Evolutionary conservation across 805 yeast genomes (phyloP).

Genomic region (Zygosaccharomyces lentus): DNA sequence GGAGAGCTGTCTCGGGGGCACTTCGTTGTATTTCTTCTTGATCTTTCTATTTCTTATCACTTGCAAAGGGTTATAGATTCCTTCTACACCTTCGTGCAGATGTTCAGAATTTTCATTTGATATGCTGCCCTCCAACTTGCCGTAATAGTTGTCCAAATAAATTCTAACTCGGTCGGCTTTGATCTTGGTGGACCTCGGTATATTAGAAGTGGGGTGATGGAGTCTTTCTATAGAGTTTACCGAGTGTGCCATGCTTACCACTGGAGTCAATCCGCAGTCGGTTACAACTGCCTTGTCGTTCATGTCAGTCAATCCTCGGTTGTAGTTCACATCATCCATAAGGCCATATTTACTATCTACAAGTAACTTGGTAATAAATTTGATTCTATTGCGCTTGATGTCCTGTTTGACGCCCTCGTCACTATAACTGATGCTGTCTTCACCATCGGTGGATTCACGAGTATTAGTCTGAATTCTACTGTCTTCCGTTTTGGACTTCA

Average conservation of each 20-base stretch:
- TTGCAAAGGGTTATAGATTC: constrained; percentile 77
- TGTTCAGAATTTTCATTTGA: constrained; percentile 21
- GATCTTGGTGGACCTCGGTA: constrained; percentile 24
- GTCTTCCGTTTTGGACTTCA: background rate
- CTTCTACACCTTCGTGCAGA: constrained; percentile 51
- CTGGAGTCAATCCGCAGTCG: constrained; percentile 1
- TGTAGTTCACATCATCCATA: constrained; percentile 33
- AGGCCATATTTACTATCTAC: constrained; percentile 28
- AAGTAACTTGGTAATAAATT: constrained; percentile 25
- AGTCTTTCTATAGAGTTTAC: background rate
- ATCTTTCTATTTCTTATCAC: constrained; percentile 68
- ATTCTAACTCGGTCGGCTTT: constrained; percentile 32
- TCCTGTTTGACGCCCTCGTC: constrained; percentile 1
- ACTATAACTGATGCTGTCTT: background rate
- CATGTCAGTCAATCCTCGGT: constrained; percentile 14
- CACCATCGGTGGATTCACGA: constrained; percentile 4
- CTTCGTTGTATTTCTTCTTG: constrained; percentile 44
- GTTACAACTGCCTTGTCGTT: background rate
- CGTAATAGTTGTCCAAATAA: constrained; percentile 47
- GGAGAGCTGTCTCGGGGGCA: constrained; percentile 39
- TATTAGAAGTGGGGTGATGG: background rate
- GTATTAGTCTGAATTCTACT: background rate
- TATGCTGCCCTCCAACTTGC: constrained; percentile 42
- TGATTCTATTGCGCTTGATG: constrained; percentile 16
- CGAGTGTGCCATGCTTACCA: background rate